Conservation (phyloP, 2,329 filamentous ascomycete genomes). For the Rhinocladiella mackenziei region DNA sequence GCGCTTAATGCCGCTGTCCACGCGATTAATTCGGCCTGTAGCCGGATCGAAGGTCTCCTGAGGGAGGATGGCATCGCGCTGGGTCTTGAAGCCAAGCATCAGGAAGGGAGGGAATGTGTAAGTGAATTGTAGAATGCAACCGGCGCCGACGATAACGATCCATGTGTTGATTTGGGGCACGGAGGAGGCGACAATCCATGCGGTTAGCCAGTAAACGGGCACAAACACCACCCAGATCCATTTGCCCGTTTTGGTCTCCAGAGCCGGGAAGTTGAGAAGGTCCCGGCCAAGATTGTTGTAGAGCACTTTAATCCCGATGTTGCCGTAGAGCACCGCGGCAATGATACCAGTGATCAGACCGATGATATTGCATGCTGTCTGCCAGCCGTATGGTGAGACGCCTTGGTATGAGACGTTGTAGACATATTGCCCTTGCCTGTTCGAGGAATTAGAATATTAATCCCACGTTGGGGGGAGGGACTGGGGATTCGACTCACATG, state of each 20-base stretch:
- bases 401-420: slow-evolving; percentile 27
- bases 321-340: slow-evolving; percentile 39
- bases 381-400: slow-evolving; percentile 35
- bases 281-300: slow-evolving; percentile 46
- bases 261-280: slow-evolving; percentile 39
- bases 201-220: slow-evolving; percentile 32
- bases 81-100: slow-evolving; percentile 31
- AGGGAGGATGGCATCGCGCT: slow-evolving; percentile 28
- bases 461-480: no score
- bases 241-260: slow-evolving; percentile 40
- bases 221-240: slow-evolving; percentile 27
- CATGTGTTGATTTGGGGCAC: slow-evolving; percentile 33
- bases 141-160: slow-evolving; percentile 32
- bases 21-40: slow-evolving; percentile 25
- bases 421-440: slow-evolving; percentile 26
- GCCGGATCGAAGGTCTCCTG: slow-evolving; percentile 28
- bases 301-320: slow-evolving; percentile 42
- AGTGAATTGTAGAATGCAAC: slow-evolving; percentile 32
- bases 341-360: slow-evolving; percentile 35
- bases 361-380: slow-evolving; percentile 34
- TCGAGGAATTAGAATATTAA: no score
- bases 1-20: slow-evolving; percentile 16
- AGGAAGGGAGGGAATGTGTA: slow-evolving; percentile 35
- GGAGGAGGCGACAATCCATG: slow-evolving; percentile 31
- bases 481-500: no score